Conservation (phyloP, 2,329 filamentous ascomycete species). For the Colletotrichum nymphaeae region DNA sequence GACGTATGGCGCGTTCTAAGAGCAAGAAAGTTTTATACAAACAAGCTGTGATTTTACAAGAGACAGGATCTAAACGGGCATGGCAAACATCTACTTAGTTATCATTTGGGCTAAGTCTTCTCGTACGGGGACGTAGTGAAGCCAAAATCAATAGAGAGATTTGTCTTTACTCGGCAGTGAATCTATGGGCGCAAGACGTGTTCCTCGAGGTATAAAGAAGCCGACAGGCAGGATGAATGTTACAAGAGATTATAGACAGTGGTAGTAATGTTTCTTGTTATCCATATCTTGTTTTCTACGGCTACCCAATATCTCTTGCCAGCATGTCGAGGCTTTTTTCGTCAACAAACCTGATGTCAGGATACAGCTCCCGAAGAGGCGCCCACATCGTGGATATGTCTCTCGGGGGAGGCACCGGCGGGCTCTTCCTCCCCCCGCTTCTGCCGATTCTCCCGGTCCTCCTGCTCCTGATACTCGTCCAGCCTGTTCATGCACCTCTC, state of each 20-base stretch:
- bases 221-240: too few relatives aligned
- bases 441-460: neutral
- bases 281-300: neutral
- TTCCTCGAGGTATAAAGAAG: too few relatives aligned
- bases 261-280: neutral
- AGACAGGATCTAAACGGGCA: too few relatives aligned
- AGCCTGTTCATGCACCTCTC: slow-evolving; percentile 20
- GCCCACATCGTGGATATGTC: neutral
- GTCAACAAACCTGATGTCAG: neutral
- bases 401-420: neutral
- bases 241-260: neutral
- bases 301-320: neutral
- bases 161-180: too few relatives aligned
- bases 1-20: too few relatives aligned
- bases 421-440: neutral
- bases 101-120: too few relatives aligned
- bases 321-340: neutral
- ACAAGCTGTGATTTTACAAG: too few relatives aligned
- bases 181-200: too few relatives aligned
- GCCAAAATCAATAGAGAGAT: too few relatives aligned
- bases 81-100: too few relatives aligned
- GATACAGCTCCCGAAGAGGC: neutral
- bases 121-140: too few relatives aligned
- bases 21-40: too few relatives aligned
- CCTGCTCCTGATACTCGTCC: neutral